Base-by-base conservation (phyloP, 1,284 basidiomycete species). In the Fomitopsis pinicola region DNA sequence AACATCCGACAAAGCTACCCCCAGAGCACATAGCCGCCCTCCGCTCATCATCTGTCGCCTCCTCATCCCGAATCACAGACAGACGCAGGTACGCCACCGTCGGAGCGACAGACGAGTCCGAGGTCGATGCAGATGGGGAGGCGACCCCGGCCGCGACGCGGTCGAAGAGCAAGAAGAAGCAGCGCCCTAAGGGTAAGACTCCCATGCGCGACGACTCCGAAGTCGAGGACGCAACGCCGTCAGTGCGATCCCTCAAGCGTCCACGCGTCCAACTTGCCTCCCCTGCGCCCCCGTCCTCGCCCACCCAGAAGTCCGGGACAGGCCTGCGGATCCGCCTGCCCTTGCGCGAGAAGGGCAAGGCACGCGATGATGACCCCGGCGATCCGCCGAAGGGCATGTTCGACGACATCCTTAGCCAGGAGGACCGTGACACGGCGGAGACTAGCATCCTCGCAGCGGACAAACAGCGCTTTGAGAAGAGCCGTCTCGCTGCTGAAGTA, bases 381-480 rank as follows among this genome's bases (percentile, higher is more conserved):
- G 76, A 75, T 19, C 52, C 59, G 19, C 63, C 69, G 45, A 79
- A 77, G 45, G 85, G 86, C n/a, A 79, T 95, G 61, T 94, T 97
- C 75, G 91, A 96, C 60, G 91, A 95, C 44, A 78, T 96, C 59
- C 79, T 98, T 57, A 76, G 74, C 17, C 78, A 81, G 0, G 78
- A 81, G 15, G 91, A 98, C 58, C 86, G 94, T 33, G 92, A 95
- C 72, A 91, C 83, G 33, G 77, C 80, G 19, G 87, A 85, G 65
- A 95, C 95, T n/a, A 73, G 76, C 5, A 86, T 95, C 42, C 73
- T 75, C 1, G 75, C 76, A n/a, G 70, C 72, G 9, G 97, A 99
- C 73, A 90, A 91, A 69, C 75, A 82, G 57, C 80, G 84, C 46
- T 98, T 94, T 71, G 91, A 96, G 65, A 80, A 80, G 63, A 91